These are phyloP conservation scores for Pouteria glomerata DNA, from an alignment of 148 eudicot species.

Conservation along the genomic window DNA sequence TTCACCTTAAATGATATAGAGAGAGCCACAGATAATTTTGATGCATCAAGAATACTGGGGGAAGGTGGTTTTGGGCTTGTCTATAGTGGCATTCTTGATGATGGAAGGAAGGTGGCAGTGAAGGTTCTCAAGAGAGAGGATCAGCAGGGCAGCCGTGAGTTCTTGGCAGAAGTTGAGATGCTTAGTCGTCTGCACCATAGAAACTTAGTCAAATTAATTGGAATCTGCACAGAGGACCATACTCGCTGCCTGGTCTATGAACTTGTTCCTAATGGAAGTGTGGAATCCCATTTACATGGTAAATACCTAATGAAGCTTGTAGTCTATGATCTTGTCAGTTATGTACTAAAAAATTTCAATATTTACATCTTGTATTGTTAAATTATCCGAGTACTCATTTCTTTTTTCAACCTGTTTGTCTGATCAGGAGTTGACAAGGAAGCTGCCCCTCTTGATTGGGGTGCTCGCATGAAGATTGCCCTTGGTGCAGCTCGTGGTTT, in stretches of 20 bases:
- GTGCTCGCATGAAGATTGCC: conserved; percentile 82
- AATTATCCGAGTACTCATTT: not conserved
- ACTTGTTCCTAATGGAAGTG: conserved; percentile 95
- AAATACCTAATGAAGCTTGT: conserved; percentile 1
- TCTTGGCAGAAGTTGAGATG: conserved; percentile 97
- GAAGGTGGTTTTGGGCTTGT: conserved; percentile 99
- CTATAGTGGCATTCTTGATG: conserved; percentile 63
- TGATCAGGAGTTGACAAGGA: conserved; percentile 60
- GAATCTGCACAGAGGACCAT: conserved; percentile 73
- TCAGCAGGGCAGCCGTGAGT: conserved; percentile 80
- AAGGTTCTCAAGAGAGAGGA: conserved; percentile 86
- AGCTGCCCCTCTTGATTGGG: conserved; percentile 74
- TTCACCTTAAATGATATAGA: conserved; percentile 62
- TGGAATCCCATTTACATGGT: conserved; percentile 96
- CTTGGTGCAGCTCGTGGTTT: conserved; percentile 91
- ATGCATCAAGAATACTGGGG: conserved; percentile 57
- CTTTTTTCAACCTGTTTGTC: not conserved
- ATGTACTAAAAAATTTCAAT: not conserved
- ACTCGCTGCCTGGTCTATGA: conserved; percentile 81
- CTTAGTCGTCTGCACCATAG: conserved; percentile 86
- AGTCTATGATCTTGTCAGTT: not conserved
- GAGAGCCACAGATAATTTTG: conserved; percentile 66
- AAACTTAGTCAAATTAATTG: conserved; percentile 84
- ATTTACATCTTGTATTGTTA: not conserved
- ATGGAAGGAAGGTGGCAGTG: conserved; percentile 77